Evolutionary conservation across 345 rosid species (phyloP).

Genomic region (Cochlearia excelsa): DNA sequence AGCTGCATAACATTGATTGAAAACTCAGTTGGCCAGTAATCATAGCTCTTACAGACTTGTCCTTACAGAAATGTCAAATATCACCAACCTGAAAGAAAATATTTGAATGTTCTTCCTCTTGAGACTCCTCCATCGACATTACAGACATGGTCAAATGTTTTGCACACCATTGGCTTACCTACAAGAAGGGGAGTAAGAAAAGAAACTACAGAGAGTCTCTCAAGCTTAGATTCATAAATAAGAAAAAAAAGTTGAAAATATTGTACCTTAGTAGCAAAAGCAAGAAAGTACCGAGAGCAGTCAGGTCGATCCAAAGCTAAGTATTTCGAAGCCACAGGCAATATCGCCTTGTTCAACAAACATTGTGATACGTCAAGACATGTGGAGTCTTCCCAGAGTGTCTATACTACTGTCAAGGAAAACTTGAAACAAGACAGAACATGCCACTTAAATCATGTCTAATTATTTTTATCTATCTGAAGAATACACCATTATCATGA

Average conservation of each 20-base stretch:
- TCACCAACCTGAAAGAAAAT: conserved; percentile 61
- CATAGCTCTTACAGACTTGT: conserved; percentile 1
- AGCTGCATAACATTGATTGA: conserved; percentile 52
- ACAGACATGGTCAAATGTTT: conserved; percentile 83
- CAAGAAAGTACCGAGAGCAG: conserved; percentile 45
- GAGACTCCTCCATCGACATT: conserved; percentile 76
- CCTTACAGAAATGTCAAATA: not conserved
- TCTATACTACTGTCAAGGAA: conserved; percentile 53
- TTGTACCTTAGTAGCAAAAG: conserved; percentile 65
- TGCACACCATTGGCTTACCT: conserved; percentile 83
- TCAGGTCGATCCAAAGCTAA: conserved; percentile 46
- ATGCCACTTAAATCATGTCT: not conserved
- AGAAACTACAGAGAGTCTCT: not conserved
- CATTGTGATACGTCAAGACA: conserved; percentile 89
- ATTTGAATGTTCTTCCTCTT: conserved; percentile 75
- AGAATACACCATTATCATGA: too few species aligned
- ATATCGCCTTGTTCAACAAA: conserved; percentile 60
- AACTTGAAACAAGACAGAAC: conserved; percentile 13
- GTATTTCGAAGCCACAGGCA: conserved; percentile 57
- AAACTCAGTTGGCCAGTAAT: conserved; percentile 9
- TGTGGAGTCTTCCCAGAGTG: conserved; percentile 82
- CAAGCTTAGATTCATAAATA: not conserved
- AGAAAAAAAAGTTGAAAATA: not conserved
- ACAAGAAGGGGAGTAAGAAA: conserved; percentile 11
- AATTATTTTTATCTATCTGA: not conserved